phyloP scores from a whole-genome alignment of 202 grass and related monocot species.

The Setaria italica region DNA sequence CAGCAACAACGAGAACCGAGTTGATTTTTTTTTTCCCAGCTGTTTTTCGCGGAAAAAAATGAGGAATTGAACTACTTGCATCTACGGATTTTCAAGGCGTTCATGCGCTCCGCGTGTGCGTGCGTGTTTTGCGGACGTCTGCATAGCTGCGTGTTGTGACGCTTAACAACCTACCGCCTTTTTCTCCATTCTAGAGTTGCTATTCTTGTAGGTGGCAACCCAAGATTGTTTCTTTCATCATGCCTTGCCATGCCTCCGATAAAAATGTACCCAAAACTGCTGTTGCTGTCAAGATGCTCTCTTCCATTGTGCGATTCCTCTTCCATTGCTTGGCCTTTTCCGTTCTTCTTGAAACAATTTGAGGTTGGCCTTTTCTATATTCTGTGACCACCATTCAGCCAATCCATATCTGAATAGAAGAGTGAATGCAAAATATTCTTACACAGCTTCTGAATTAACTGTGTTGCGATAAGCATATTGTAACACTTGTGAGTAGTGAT shows the following conservation, averaged over 20 bases:
- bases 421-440: not conserved
- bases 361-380: not conserved
- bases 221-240: slow-evolving; percentile 25
- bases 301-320: not conserved
- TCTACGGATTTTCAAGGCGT: not conserved
- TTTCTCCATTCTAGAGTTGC: not conserved
- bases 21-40: not conserved
- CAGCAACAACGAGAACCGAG: not conserved
- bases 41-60: not conserved
- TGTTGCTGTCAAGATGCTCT: not conserved
- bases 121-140: slow-evolving; percentile 10
- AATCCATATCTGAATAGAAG: not conserved
- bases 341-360: not conserved
- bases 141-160: not conserved
- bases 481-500: too few relatives aligned
- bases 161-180: not conserved
- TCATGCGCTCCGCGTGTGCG: slow-evolving; percentile 1
- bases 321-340: not conserved
- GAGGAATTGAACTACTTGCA: not conserved
- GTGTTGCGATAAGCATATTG: not conserved
- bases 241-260: slow-evolving; percentile 5
- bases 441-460: not conserved
- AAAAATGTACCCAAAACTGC: slow-evolving; percentile 10
- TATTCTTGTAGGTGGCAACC: not conserved
- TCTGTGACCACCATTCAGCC: not conserved